Evolutionary conservation across 352 stramenopile species (phyloP).

Genomic region (Globisporangium sylvaticum): DNA sequence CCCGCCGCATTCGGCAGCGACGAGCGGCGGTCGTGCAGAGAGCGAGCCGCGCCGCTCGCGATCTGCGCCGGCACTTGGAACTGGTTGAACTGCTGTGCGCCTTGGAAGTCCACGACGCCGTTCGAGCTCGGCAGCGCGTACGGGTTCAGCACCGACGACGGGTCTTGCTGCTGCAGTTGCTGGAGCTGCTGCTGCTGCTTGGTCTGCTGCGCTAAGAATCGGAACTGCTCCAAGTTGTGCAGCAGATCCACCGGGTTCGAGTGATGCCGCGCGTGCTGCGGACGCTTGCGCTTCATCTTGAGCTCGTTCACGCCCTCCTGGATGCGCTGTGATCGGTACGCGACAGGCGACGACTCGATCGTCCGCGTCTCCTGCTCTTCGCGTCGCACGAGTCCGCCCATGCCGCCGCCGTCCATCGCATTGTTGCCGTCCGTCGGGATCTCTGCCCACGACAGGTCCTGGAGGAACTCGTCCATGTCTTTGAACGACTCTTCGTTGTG

Average conservation of each 20-base stretch:
- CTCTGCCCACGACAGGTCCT: slow-evolving; percentile 29
- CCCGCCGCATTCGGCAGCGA: slow-evolving; percentile 33
- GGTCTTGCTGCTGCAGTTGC: slow-evolving; percentile 20
- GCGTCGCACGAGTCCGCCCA: slow-evolving; percentile 13
- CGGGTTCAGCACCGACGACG: slow-evolving; percentile 22
- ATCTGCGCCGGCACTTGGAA: slow-evolving; percentile 58
- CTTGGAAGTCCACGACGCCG: slow-evolving; percentile 6
- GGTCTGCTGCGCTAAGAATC: slow-evolving; percentile 53
- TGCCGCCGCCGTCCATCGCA: neutral
- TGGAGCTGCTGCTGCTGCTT: slow-evolving; percentile 48
- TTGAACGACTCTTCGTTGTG: slow-evolving; percentile 30
- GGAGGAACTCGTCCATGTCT: slow-evolving; percentile 52
- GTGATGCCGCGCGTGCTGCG: slow-evolving; percentile 57
- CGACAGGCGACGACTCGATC: slow-evolving; percentile 28
- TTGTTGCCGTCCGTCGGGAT: slow-evolving; percentile 1
- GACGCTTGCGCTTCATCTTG: slow-evolving; percentile 79
- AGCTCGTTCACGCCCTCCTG: slow-evolving; percentile 62
- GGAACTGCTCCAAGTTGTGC: slow-evolving; percentile 75
- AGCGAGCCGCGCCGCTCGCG: slow-evolving; percentile 50
- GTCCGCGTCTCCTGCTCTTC: slow-evolving; percentile 4
- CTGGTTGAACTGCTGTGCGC: slow-evolving; percentile 16
- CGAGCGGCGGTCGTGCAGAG: slow-evolving; percentile 43
- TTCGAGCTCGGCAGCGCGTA: slow-evolving; percentile 16
- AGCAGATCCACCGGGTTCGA: slow-evolving; percentile 77
- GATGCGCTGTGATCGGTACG: slow-evolving; percentile 58